A percentile compares a stretch with the other conserved stretches of the same genome.
Conservation (phyloP, 148 eudicot genomes). For the Nepenthes gracilis region DNA sequence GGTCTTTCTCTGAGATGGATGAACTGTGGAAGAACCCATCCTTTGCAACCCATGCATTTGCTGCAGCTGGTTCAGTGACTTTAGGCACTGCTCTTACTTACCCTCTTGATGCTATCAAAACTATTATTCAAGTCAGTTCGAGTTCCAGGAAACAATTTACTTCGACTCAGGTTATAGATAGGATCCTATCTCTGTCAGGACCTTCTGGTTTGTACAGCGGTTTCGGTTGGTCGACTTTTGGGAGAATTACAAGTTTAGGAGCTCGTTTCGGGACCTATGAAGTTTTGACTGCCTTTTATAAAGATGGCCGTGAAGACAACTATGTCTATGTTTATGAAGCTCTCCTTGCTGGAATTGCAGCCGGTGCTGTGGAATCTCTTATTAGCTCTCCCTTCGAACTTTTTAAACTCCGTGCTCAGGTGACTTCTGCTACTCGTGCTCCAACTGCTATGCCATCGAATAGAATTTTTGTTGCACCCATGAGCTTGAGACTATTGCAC, state of each 20-base stretch:
- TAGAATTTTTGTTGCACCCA: conserved; percentile 22
- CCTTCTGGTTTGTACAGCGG: conserved; percentile 71
- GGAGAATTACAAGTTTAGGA: conserved; percentile 64
- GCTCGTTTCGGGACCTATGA: conserved; percentile 81
- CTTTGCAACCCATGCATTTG: conserved; percentile 55
- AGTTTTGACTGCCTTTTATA: conserved; percentile 60
- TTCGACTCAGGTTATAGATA: conserved; percentile 37
- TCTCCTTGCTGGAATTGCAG: conserved; percentile 64
- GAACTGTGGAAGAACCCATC: conserved; percentile 56
- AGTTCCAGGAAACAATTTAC: conserved; percentile 41
- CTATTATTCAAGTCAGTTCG: conserved; percentile 73
- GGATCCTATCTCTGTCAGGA: conserved; percentile 56
- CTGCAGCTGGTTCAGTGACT: conserved; percentile 54
- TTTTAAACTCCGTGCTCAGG: conserved; percentile 74
- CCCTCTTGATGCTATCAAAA: conserved; percentile 77
- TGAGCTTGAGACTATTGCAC: conserved; percentile 44
- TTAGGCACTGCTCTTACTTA: conserved; percentile 55
- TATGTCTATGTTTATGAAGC: conserved; percentile 69
- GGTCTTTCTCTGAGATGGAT: conserved; percentile 30
- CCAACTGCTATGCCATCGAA: conserved; percentile 14
- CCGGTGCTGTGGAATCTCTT: conserved; percentile 66
- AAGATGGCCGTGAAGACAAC: conserved; percentile 87
- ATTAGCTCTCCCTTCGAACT: conserved; percentile 84
- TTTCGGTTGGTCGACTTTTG: conserved; percentile 53
- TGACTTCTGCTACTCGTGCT: conserved; percentile 50